Evolutionary conservation across 208 protist genomes (phyloP).

Genomic region (Vickermania ingenoplastis): DNA sequence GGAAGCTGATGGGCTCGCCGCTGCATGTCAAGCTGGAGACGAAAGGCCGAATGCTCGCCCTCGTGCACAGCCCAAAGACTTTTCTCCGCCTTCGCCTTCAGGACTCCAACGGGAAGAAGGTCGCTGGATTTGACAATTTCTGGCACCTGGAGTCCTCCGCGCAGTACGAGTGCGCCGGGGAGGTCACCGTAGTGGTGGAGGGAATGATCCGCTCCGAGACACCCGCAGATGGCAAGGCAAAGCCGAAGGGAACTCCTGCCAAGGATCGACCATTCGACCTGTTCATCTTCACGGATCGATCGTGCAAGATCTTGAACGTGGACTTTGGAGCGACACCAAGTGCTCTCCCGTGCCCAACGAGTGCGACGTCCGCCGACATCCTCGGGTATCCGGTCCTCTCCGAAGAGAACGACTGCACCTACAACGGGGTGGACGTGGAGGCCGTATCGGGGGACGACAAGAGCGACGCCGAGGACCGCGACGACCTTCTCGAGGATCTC

Average conservation of each 20-base stretch:
- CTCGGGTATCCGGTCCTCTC: conserved; percentile 51
- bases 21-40: conserved; percentile 40
- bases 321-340: conserved; percentile 66
- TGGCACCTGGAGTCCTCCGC: conserved; percentile 77
- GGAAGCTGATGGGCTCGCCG: conserved; percentile 42
- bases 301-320: conserved; percentile 50
- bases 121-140: conserved; percentile 71
- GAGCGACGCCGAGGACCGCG: conserved; percentile 20
- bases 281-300: conserved; percentile 66
- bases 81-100: conserved; percentile 61
- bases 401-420: conserved; percentile 34
- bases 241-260: conserved; percentile 65
- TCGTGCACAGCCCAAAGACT: conserved; percentile 55
- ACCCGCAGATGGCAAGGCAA: conserved; percentile 3
- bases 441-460: conserved; percentile 16
- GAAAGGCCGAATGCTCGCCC: conserved; percentile 43
- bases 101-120: conserved; percentile 42
- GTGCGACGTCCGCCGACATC: conserved; percentile 47
- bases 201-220: conserved; percentile 63
- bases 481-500: conserved; percentile 37
- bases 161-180: conserved; percentile 41
- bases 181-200: conserved; percentile 58
- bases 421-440: conserved; percentile 27
- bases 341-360: conserved; percentile 52
- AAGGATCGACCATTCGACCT: conserved; percentile 60